phyloP scores from a whole-genome alignment of 176 grass and related monocot genomes.

The Eremochloa ophiuroides region DNA sequence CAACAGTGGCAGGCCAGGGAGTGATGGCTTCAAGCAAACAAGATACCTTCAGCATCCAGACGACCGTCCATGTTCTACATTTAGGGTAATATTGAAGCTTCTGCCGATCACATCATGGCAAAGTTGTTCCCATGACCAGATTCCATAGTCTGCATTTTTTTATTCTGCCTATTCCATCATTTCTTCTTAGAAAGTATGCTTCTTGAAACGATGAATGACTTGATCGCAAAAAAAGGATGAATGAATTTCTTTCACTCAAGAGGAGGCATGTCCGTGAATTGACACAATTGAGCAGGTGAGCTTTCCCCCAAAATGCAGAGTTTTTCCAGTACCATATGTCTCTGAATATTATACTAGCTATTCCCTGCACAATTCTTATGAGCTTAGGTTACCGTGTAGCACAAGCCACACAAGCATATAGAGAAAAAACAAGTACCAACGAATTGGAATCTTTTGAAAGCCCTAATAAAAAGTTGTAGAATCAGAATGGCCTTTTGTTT shows the following conservation, averaged over 20 bases:
- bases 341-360: background rate
- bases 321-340: background rate
- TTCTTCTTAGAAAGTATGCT: background rate
- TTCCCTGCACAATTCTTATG: background rate
- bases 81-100: background rate
- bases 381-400: background rate
- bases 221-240: too few relatives aligned
- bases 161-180: background rate
- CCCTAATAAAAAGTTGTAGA: background rate
- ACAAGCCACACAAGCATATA: background rate
- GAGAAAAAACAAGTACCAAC: background rate
- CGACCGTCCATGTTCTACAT: background rate
- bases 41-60: conserved; percentile 11
- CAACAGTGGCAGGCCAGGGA: background rate
- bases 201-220: background rate
- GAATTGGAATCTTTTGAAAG: background rate
- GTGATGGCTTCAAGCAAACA: conserved; percentile 12
- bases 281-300: background rate
- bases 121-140: conserved; percentile 22
- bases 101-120: background rate
- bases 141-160: background rate
- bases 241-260: background rate
- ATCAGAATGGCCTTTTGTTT: background rate
- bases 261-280: background rate
- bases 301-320: background rate